Evolutionary conservation across 169 alveolate species (phyloP).

Genomic region (Plasmodium sp.): DNA sequence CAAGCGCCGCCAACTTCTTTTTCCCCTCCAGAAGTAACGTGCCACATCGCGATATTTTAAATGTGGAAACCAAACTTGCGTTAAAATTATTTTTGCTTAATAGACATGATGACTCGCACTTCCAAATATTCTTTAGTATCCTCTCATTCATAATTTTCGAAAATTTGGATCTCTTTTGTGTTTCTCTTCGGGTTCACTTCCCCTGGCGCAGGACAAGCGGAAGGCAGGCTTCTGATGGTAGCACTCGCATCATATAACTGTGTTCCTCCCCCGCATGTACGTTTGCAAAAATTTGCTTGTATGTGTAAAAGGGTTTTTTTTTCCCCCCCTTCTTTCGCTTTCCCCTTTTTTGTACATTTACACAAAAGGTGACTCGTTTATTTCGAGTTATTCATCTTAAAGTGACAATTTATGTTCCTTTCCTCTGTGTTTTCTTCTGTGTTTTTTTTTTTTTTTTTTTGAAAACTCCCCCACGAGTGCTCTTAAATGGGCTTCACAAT

Average conservation of each 20-base stretch:
- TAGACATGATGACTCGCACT: constrained; percentile 56
- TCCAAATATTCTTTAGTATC: constrained; percentile 23
- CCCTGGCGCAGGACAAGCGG: not conserved
- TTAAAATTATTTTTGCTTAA: constrained; percentile 13
- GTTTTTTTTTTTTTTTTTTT: not conserved
- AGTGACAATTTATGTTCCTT: not conserved
- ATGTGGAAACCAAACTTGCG: not conserved
- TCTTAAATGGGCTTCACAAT: not conserved
- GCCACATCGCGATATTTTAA: constrained; percentile 7
- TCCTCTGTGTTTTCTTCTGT: not conserved
- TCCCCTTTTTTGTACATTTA: not conserved
- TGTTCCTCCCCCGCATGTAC: not conserved
- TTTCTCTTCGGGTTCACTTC: constrained; percentile 15
- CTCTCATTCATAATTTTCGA: constrained; percentile 58
- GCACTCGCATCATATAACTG: not conserved
- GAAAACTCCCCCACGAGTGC: not conserved
- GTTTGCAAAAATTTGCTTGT: not conserved
- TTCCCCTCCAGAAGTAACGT: not conserved
- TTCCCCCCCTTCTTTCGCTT: not conserved
- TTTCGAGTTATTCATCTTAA: not conserved
- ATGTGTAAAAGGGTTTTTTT: not conserved
- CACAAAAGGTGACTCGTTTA: not conserved
- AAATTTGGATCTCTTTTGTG: not conserved
- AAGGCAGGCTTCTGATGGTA: constrained; percentile 6
- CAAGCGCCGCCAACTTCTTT: not conserved